phyloP scores from a whole-genome alignment of 2,329 filamentous ascomycete genomes.

The Curvularia spicifera region DNA sequence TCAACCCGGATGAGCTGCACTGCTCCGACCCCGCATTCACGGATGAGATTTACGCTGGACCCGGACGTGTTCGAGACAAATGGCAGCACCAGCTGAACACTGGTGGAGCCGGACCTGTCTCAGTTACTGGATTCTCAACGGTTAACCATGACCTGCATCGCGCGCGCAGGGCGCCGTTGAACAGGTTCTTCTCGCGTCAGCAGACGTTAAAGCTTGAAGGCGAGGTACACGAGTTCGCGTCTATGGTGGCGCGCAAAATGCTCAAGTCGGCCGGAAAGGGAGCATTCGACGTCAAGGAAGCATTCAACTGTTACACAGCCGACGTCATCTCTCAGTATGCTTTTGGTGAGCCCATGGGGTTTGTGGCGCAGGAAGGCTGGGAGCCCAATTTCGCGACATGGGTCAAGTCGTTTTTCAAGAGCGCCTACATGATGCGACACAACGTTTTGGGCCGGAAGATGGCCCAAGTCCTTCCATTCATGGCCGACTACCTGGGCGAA shows the following conservation, averaged over 20 bases:
- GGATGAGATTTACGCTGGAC: constrained; percentile 43
- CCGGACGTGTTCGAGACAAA: constrained; percentile 31
- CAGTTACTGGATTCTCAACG: constrained; percentile 36
- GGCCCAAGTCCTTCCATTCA: constrained; percentile 34
- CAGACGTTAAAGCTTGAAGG: constrained; percentile 37
- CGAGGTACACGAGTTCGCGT: constrained; percentile 30
- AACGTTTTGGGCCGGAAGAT: constrained; percentile 31
- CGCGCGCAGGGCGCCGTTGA: constrained; percentile 38
- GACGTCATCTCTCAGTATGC: constrained; percentile 38
- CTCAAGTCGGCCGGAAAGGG: constrained; percentile 29
- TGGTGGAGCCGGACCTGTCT: constrained; percentile 34
- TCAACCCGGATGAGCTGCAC: constrained; percentile 45
- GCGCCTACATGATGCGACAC: constrained; percentile 39
- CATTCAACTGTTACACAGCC: constrained; percentile 37
- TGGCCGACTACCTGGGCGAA: constrained; percentile 37
- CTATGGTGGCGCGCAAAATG: constrained; percentile 26
- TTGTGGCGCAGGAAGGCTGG: constrained; percentile 37
- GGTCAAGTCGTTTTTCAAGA: constrained; percentile 37
- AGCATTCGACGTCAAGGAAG: constrained; percentile 37
- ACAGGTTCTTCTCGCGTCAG: constrained; percentile 47
- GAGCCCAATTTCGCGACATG: constrained; percentile 37
- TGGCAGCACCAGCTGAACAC: constrained; percentile 36
- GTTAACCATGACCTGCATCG: constrained; percentile 45
- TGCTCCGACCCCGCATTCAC: constrained; percentile 42
- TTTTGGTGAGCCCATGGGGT: constrained; percentile 38